A percentile compares a stretch with the other conserved stretches of the same genome.
Conservation (phyloP, 2,329 filamentous ascomycete species). For the Fusarium hainanense region DNA sequence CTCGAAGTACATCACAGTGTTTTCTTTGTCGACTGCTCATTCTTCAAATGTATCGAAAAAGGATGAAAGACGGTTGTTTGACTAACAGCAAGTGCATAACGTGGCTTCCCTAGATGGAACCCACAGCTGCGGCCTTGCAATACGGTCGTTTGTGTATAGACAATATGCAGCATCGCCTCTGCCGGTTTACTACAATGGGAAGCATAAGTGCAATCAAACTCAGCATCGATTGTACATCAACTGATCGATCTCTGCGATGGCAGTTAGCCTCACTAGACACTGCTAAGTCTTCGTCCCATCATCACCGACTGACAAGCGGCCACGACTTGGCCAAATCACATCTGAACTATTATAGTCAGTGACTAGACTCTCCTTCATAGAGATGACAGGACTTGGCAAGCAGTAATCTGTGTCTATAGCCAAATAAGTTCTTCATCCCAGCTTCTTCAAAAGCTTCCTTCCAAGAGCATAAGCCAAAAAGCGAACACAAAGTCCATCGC, state of each 20-base stretch:
- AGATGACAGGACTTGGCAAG: background rate
- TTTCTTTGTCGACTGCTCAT: background rate
- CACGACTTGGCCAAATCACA: background rate
- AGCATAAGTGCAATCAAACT: background rate
- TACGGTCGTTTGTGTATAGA: background rate
- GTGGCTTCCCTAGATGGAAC: background rate
- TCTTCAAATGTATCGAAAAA: background rate
- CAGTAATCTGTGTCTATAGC: background rate
- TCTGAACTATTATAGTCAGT: background rate
- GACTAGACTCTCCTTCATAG: background rate
- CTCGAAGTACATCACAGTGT: background rate
- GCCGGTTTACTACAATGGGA: background rate
- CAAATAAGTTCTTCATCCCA: background rate
- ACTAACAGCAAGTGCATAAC: background rate
- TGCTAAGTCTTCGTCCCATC: background rate
- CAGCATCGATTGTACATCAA: background rate
- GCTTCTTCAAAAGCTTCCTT: background rate
- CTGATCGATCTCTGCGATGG: background rate
- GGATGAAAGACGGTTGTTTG: background rate
- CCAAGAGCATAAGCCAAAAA: background rate
- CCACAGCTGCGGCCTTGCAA: background rate
- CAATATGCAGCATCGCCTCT: background rate
- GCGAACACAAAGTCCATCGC: conserved; percentile 1
- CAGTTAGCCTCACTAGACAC: background rate
- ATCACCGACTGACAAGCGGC: background rate